Percentiles rank a stretch among this genome's conserved stretches.
Conservation (phyloP, 1,284 basidiomycete species). For the Papiliotrema terrestris region DNA sequence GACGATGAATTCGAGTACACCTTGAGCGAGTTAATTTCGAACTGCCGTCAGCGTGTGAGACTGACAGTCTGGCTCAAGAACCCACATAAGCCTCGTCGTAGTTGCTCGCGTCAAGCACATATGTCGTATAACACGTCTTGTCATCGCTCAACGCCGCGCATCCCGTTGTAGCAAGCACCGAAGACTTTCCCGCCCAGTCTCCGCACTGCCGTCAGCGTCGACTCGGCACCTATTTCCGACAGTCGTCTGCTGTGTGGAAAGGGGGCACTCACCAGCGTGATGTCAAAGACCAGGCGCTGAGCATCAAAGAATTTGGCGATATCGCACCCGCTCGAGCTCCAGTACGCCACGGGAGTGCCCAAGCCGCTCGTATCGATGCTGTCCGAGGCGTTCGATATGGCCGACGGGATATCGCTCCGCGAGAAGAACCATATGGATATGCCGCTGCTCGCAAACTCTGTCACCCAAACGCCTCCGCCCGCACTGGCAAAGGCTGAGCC, state of each 20-base stretch:
- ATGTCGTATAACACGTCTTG: slow-evolving; percentile 58
- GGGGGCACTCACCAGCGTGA: too few relatives aligned
- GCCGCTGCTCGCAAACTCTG: slow-evolving; percentile 60
- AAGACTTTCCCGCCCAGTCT: slow-evolving; percentile 48
- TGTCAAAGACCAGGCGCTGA: slow-evolving; percentile 56
- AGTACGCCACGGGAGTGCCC: slow-evolving; percentile 64
- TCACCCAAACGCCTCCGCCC: slow-evolving; percentile 57
- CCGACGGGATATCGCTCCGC: slow-evolving; percentile 57
- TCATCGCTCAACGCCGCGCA: slow-evolving; percentile 48
- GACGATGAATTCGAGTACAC: too few relatives aligned
- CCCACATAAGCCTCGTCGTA: slow-evolving; percentile 61
- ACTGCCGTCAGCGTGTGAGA: too few relatives aligned
- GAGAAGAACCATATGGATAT: slow-evolving; percentile 71
- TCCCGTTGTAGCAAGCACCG: slow-evolving; percentile 57
- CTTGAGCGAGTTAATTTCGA: too few relatives aligned
- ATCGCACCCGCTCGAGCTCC: slow-evolving; percentile 58
- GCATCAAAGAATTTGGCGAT: slow-evolving; percentile 58
- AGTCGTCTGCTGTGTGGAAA: too few relatives aligned
- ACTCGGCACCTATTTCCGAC: not conserved
- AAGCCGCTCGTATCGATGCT: slow-evolving; percentile 60
- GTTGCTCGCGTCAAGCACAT: slow-evolving; percentile 59
- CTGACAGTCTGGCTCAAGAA: too few relatives aligned
- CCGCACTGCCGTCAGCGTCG: slow-evolving; percentile 48
- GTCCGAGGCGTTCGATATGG: slow-evolving; percentile 53
- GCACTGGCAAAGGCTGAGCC: slow-evolving; percentile 29